Evolutionary conservation across 495 filamentous ascomycete genomes (phyloP).

Genomic region (Pyrenula aspistea): DNA sequence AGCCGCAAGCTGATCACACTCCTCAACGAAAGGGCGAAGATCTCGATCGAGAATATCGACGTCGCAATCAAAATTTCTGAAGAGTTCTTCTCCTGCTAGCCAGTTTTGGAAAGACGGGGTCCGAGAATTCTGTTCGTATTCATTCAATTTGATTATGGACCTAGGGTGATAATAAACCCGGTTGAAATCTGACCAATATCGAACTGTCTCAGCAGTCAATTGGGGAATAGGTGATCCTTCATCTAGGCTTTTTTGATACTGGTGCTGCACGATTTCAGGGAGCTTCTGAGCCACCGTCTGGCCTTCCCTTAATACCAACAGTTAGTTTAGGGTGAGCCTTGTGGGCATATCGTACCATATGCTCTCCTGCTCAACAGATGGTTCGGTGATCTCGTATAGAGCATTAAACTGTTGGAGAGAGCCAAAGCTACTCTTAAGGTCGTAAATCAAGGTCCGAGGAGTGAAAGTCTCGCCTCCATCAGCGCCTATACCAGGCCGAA

Average conservation of each 20-base stretch:
- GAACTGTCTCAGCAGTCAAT: constrained; percentile 57
- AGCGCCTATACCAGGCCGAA: constrained; percentile 68
- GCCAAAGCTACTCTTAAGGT: constrained; percentile 87
- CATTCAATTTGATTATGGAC: constrained; percentile 77
- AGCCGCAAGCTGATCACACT: constrained; percentile 85
- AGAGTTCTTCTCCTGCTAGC: constrained; percentile 71
- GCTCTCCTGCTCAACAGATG: not conserved
- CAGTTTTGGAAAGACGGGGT: constrained; percentile 78
- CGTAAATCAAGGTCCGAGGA: constrained; percentile 85
- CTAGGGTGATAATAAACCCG: constrained; percentile 84
- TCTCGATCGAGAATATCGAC: constrained; percentile 83
- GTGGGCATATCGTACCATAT: not conserved
- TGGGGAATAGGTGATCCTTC: constrained; percentile 43
- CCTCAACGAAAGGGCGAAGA: constrained; percentile 74
- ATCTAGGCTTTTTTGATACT: constrained; percentile 72
- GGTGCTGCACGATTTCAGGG: constrained; percentile 49
- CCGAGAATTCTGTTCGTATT: constrained; percentile 67
- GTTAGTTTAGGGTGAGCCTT: not conserved
- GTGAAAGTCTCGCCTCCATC: constrained; percentile 83
- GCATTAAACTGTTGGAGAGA: constrained; percentile 79
- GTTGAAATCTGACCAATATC: constrained; percentile 94
- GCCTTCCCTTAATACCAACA: constrained; percentile 46
- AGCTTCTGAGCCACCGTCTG: constrained; percentile 54
- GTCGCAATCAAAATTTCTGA: constrained; percentile 67
- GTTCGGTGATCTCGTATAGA: constrained; percentile 60